These are phyloP conservation scores for Rasamsonia emersonii DNA, from an alignment of 2,329 filamentous ascomycete species.

Conservation along the genomic window DNA sequence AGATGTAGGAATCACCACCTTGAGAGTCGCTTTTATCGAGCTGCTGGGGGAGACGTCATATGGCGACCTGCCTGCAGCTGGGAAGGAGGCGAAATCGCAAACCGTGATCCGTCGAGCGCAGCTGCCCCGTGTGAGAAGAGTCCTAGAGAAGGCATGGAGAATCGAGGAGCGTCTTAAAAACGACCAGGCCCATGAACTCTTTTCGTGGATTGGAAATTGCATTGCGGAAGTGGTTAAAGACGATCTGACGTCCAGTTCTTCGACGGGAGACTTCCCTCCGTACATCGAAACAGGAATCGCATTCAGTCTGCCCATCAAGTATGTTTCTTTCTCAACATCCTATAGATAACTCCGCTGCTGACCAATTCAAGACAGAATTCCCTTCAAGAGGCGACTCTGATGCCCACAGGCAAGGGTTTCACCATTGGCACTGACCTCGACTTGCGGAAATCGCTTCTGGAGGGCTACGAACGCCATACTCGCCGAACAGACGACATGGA, in stretches of 20 bases:
- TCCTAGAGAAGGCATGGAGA: conserved; percentile 8
- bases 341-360: background rate
- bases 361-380: conserved; percentile 7
- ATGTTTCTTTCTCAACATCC: background rate
- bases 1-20: conserved; percentile 8
- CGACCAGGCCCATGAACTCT: conserved; percentile 9
- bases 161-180: conserved; percentile 8
- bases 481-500: conserved; percentile 1
- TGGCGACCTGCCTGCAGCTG: too few species aligned
- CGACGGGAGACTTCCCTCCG: conserved; percentile 3
- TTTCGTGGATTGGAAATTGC: conserved; percentile 9
- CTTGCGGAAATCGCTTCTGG: conserved; percentile 7
- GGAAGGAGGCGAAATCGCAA: too few species aligned
- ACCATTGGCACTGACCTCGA: conserved; percentile 8
- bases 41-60: conserved; percentile 6
- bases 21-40: conserved; percentile 9
- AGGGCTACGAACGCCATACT: conserved; percentile 9
- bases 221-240: conserved; percentile 10
- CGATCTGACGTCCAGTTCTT: conserved; percentile 7
- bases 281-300: conserved; percentile 10
- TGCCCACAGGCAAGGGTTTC: conserved; percentile 9
- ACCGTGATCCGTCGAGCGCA: conserved; percentile 7
- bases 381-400: conserved; percentile 8
- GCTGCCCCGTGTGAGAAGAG: conserved; percentile 6
- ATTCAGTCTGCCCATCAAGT: conserved; percentile 8